These are phyloP conservation scores for Polyporus arcularius DNA, from an alignment of 768 basidiomycete species.

Conservation along the genomic window DNA sequence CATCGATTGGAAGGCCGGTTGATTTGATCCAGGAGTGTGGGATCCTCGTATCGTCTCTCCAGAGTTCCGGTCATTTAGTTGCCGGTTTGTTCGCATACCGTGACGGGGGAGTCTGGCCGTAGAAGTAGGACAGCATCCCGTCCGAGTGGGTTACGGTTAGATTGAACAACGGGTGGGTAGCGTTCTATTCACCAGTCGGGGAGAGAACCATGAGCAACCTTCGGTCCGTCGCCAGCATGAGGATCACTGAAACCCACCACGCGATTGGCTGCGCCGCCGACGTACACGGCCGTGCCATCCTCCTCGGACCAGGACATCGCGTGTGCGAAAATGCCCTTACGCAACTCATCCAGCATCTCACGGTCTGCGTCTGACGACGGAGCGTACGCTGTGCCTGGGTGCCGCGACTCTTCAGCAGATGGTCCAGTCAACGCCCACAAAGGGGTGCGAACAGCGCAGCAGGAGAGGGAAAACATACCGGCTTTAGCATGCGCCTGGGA, in stretches of 20 bases:
- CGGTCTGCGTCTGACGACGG: slow-evolving; percentile 15
- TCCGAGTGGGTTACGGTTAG: slow-evolving; percentile 69
- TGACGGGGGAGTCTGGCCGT: slow-evolving; percentile 54
- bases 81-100: slow-evolving; percentile 15
- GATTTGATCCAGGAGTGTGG: background rate
- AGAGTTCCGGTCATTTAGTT: background rate
- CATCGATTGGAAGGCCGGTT: background rate
- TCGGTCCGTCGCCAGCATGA: background rate
- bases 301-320: slow-evolving; percentile 71
- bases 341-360: slow-evolving; percentile 33
- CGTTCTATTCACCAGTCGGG: slow-evolving; percentile 54
- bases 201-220: background rate
- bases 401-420: background rate
- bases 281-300: slow-evolving; percentile 51
- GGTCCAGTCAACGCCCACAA: background rate
- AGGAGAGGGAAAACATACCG: slow-evolving; percentile 22
- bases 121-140: slow-evolving; percentile 72
- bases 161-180: slow-evolving; percentile 80
- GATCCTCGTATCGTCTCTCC: background rate
- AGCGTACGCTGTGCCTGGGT: slow-evolving; percentile 9
- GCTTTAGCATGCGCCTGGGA: slow-evolving; percentile 5
- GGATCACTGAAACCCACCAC: slow-evolving; percentile 46
- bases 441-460: background rate
- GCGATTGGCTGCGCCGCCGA: slow-evolving; percentile 64
- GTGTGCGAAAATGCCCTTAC: slow-evolving; percentile 51